Evolutionary conservation across 495 filamentous ascomycete species (phyloP).

Genomic region (Tuber brumale): DNA sequence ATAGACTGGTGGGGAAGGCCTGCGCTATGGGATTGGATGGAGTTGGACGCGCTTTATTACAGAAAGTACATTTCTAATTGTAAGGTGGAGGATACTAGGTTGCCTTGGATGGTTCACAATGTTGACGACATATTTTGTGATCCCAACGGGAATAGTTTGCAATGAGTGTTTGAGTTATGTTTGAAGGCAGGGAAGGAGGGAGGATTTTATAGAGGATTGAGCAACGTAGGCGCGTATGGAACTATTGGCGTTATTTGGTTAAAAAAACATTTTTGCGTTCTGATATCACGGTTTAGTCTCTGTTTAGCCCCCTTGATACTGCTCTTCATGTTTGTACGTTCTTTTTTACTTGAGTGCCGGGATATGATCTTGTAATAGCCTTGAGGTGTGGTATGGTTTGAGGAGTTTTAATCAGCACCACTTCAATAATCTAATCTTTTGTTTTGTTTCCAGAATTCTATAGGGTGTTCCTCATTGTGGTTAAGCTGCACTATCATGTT

Average conservation of each 20-base stretch:
- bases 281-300: not conserved
- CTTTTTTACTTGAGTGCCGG: not conserved
- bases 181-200: not conserved
- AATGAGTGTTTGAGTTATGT: constrained; percentile 6
- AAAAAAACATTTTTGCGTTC: not conserved
- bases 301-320: not conserved
- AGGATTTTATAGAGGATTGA: not conserved
- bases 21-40: constrained; percentile 25
- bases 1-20: constrained; percentile 30
- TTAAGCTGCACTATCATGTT: not conserved
- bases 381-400: not conserved
- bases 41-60: constrained; percentile 28
- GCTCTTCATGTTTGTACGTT: not conserved
- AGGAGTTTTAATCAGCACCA: not conserved
- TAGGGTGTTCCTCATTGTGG: not conserved
- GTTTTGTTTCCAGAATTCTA: not conserved
- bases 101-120: constrained; percentile 11
- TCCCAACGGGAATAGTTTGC: constrained; percentile 19
- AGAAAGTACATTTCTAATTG: constrained; percentile 24
- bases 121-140: constrained; percentile 36
- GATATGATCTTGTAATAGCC: not conserved
- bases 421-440: not conserved
- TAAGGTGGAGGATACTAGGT: not conserved
- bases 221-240: not conserved
- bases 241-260: not conserved